phyloP scores from a whole-genome alignment of 352 stramenopile species.

The Globisporangium spiculum region DNA sequence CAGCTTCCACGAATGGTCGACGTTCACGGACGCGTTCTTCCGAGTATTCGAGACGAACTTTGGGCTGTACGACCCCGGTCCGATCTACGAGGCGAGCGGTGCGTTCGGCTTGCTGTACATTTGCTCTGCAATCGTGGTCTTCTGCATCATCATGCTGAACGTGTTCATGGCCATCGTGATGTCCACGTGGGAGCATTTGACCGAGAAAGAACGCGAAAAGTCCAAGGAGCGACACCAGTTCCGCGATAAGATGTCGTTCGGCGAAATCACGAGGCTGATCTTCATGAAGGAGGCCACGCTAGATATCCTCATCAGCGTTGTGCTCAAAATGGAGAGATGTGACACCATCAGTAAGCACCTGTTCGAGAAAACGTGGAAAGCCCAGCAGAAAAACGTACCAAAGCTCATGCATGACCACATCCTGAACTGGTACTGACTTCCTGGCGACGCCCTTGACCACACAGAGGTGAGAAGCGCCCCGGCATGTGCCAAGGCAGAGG shows the following conservation, averaged over 20 bases:
- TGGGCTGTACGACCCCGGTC: conserved; percentile 59
- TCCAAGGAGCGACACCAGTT: conserved; percentile 43
- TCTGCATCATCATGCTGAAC: conserved; percentile 81
- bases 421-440: conserved; percentile 15
- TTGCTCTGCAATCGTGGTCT: conserved; percentile 59
- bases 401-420: conserved; percentile 6
- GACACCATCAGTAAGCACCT: conserved; percentile 10
- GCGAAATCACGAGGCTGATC: conserved; percentile 36
- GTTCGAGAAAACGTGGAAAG: neutral
- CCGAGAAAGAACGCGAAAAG: conserved; percentile 45
- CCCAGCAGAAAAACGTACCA: neutral
- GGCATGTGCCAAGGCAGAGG: neutral
- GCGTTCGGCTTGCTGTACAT: conserved; percentile 63
- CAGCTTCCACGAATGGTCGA: conserved; percentile 61
- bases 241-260: conserved; percentile 31
- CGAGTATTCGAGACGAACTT: conserved; percentile 78
- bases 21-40: conserved; percentile 55
- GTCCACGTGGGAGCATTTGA: conserved; percentile 64
- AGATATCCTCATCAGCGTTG: conserved; percentile 44
- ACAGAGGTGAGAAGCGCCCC: neutral
- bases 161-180: conserved; percentile 80
- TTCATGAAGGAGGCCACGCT: conserved; percentile 50
- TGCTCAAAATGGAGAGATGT: conserved; percentile 35
- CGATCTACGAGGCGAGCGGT: conserved; percentile 66
- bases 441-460: neutral